Evolutionary conservation across 495 filamentous ascomycete genomes (phyloP), one percentile per base, ranked within the genome.

Genomic region (Amniculicola lignicola): DNA sequence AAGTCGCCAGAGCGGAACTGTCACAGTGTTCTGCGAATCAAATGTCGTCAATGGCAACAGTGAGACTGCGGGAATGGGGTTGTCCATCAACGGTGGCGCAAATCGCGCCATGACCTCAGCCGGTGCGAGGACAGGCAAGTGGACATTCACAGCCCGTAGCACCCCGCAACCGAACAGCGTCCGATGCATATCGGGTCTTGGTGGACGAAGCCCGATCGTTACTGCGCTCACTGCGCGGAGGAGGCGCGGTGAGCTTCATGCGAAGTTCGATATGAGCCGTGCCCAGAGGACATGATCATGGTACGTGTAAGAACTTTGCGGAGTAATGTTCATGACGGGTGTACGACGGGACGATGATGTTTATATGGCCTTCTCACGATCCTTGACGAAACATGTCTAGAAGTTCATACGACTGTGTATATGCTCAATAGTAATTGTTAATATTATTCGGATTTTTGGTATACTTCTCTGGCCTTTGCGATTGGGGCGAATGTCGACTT

Each of bases 91-190:
- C 29, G 41, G 48, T 14, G 60, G 55, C 16, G 51, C 29, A 3
- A 56, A 44, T 10, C 45, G 16, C 6, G 22, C 45, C 18, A 64
- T 64, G 61, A 44, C 33, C 12, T 52, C 29, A 5, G 21, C 29
- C 7, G 33, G 19, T 23, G 25, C 19, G 2, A 7, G n/a, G 29
- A 6, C 37, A 6, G 61, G 61, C n/a, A 51, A 21, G 40, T 64
- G 36, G 21, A 54, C 15, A 12, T 64, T 59, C 38, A 38, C 14
- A 41, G 22, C 44, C 1, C 5, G 45, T 3, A 59, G 41, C n/a
- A 45, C 47, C 27, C 51, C 46, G 29, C 50, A 53, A 51, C 61
- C 61, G 22, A 56, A 55, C 5, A 59, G 47, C 25, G 28, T 64
- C 10, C 56, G 43, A 35, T 58, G 49, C 22, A 12, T 45, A 23